phyloP scores from a whole-genome alignment of 768 basidiomycete genomes.

The Lactifluus volemus region DNA sequence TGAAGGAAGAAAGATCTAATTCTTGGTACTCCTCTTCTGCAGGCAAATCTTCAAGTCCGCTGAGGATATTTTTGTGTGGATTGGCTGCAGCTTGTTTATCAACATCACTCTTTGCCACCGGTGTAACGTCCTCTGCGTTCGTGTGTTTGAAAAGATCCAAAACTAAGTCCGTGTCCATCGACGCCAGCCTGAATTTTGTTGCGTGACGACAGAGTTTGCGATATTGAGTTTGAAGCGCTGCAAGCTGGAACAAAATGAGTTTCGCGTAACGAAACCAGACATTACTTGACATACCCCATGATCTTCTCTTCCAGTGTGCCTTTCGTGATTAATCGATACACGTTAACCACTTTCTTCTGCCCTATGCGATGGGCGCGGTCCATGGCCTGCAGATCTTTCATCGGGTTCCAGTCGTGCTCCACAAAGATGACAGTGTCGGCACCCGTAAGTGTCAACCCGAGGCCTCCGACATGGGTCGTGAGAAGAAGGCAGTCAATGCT shows the following conservation, averaged over 20 bases:
- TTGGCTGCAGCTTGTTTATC: constrained; percentile 40
- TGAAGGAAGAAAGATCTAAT: constrained; percentile 78
- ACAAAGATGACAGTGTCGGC: constrained; percentile 99
- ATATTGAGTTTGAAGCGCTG: constrained; percentile 99
- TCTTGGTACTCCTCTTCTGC: constrained; percentile 89
- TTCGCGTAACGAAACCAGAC: constrained; percentile 5
- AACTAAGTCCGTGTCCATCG: constrained; percentile 97
- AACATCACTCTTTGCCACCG: constrained; percentile 45
- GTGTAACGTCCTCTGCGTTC: constrained; percentile 63
- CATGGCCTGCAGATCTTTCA: constrained; percentile 99
- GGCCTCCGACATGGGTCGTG: constrained; percentile 94
- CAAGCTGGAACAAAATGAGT: constrained; percentile 41
- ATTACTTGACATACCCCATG: constrained; percentile 70
- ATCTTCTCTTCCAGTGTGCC: constrained; percentile 99
- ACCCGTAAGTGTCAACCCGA: constrained; percentile 92
- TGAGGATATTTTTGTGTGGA: constrained; percentile 76
- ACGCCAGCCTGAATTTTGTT: constrained; percentile 92
- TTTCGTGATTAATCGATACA: constrained; percentile 93
- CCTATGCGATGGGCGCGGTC: constrained; percentile 97
- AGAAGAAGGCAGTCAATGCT: constrained; percentile 93
- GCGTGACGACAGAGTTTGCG: constrained; percentile 92
- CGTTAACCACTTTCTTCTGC: constrained; percentile 98
- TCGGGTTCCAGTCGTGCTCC: constrained; percentile 99
- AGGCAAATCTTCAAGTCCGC: constrained; percentile 87
- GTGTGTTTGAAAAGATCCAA: constrained; percentile 87